phyloP scores from a whole-genome alignment of 2,329 filamentous ascomycete genomes.

The Colletotrichum coccodes region DNA sequence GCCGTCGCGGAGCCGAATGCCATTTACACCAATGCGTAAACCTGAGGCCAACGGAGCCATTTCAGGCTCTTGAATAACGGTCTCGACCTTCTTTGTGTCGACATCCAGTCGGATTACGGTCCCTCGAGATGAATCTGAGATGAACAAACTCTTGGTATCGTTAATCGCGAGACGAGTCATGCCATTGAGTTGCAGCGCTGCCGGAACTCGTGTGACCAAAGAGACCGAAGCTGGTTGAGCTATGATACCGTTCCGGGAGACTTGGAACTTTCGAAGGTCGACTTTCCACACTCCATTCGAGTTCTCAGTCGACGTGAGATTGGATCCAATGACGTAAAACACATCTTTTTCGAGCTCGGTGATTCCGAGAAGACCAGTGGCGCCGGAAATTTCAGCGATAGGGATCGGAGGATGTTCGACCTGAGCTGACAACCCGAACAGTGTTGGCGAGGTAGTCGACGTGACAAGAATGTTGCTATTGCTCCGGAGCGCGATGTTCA shows the following conservation, averaged over 20 bases:
- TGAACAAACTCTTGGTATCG: slow-evolving; percentile 33
- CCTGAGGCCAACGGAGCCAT: not conserved
- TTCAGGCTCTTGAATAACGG: slow-evolving; percentile 30
- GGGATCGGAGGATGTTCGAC: slow-evolving; percentile 22
- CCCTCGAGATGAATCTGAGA: slow-evolving; percentile 35
- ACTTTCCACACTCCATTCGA: slow-evolving; percentile 29
- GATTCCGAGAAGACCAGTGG: slow-evolving; percentile 31
- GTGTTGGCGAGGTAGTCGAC: slow-evolving; percentile 30
- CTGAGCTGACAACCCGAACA: slow-evolving; percentile 15
- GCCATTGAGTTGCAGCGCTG: slow-evolving; percentile 36
- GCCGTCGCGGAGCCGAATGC: not conserved
- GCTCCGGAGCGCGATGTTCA: slow-evolving; percentile 34
- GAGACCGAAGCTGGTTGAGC: not conserved
- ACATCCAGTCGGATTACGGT: slow-evolving; percentile 33
- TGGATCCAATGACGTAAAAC: slow-evolving; percentile 35
- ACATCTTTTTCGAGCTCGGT: slow-evolving; percentile 33
- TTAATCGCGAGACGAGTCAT: slow-evolving; percentile 32
- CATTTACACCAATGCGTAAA: slow-evolving; percentile 2
- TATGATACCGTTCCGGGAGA: not conserved
- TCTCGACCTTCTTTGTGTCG: slow-evolving; percentile 27
- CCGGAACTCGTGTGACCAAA: slow-evolving; percentile 23
- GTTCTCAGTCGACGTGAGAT: slow-evolving; percentile 19
- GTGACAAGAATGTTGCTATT: slow-evolving; percentile 35
- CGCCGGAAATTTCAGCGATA: slow-evolving; percentile 23
- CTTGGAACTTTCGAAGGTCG: slow-evolving; percentile 21